Percentiles rank a stretch among this genome's conserved stretches.
Conservation (phyloP, 345 rosid species). For the Triadica sebifera region DNA sequence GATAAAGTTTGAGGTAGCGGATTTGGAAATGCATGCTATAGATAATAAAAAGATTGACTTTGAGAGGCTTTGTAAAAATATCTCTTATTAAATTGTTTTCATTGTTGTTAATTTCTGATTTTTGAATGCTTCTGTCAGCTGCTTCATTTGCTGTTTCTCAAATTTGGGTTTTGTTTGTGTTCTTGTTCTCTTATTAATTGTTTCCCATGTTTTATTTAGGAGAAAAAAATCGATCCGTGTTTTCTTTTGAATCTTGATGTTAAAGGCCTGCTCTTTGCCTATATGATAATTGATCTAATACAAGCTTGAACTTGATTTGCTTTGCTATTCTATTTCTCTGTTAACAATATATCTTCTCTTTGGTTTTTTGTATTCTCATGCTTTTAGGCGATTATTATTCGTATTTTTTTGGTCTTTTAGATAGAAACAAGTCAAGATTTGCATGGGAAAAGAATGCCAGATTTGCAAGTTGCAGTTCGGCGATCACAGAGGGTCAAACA, state of each 20-base stretch:
- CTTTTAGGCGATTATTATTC: constrained; percentile 7
- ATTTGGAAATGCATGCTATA: too few relatives aligned
- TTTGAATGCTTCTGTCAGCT: background rate
- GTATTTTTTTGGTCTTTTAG: constrained; percentile 7
- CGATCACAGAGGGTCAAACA: constrained; percentile 43
- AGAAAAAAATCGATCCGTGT: background rate
- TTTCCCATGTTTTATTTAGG: background rate
- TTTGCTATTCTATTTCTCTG: background rate
- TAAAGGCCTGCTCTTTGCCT: background rate
- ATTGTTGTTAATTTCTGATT: background rate
- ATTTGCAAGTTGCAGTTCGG: constrained; percentile 40
- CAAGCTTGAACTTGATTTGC: background rate
- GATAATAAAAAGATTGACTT: background rate
- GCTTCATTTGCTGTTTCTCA: background rate
- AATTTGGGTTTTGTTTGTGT: background rate
- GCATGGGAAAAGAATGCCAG: constrained; percentile 47
- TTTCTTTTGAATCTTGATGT: background rate
- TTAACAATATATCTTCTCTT: background rate
- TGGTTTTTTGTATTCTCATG: background rate
- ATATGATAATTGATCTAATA: background rate
- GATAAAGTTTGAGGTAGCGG: too few relatives aligned
- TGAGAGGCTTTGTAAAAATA: background rate
- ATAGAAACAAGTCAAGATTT: constrained; percentile 22
- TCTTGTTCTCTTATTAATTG: background rate
- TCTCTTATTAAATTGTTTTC: background rate